phyloP scores from a whole-genome alignment of 176 grass and related monocot species.

The Juncus inflexus region DNA sequence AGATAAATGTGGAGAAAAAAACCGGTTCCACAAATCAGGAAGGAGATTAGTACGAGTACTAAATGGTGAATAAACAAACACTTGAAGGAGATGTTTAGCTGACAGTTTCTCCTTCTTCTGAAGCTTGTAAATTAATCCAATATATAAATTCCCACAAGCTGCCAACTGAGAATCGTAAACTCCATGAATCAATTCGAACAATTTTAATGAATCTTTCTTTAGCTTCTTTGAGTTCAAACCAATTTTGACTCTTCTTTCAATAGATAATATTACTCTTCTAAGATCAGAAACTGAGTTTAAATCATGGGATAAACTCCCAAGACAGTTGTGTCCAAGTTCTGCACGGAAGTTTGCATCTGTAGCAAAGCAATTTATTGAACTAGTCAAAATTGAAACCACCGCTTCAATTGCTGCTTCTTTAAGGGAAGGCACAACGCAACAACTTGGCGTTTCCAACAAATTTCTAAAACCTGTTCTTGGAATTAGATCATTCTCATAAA shows the following conservation, averaged over 20 bases:
- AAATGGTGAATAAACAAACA: conserved; percentile 53
- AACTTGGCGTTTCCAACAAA: neutral
- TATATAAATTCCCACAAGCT: conserved; percentile 28
- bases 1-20: conserved; percentile 48
- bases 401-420: conserved; percentile 49
- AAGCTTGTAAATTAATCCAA: conserved; percentile 21
- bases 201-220: conserved; percentile 32
- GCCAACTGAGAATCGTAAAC: conserved; percentile 24
- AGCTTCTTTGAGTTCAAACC: conserved; percentile 37
- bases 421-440: conserved; percentile 26
- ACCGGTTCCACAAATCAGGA: conserved; percentile 50
- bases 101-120: conserved; percentile 11
- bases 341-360: conserved; percentile 40
- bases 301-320: conserved; percentile 35
- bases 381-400: conserved; percentile 38
- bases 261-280: conserved; percentile 33
- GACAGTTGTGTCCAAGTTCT: conserved; percentile 29
- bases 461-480: neutral
- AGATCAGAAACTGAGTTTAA: conserved; percentile 40
- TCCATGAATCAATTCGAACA: conserved; percentile 18
- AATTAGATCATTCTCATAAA: conserved; percentile 20
- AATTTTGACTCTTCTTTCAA: conserved; percentile 33
- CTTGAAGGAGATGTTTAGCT: conserved; percentile 52
- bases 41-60: conserved; percentile 44
- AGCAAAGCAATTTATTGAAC: conserved; percentile 27